phyloP scores from a whole-genome alignment of 202 grass and related monocot genomes.

The Eragrostis tef region DNA sequence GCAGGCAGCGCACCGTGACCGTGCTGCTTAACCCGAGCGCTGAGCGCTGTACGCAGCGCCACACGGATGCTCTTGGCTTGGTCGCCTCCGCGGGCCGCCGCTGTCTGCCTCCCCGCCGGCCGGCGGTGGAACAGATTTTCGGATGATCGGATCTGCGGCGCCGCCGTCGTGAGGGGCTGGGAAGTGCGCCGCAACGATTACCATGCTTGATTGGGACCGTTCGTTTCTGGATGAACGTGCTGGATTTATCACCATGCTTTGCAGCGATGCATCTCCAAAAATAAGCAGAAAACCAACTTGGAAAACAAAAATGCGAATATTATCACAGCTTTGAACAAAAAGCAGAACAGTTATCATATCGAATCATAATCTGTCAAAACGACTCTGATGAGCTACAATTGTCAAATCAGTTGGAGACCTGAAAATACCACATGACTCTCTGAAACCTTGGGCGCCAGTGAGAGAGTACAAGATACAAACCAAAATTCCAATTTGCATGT shows the following conservation, averaged over 20 bases:
- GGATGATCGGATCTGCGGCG: not conserved
- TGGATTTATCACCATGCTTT: not conserved
- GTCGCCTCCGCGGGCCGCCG: too few relatives aligned
- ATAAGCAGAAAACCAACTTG: not conserved
- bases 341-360: not conserved
- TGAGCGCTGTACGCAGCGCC: too few relatives aligned
- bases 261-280: too few relatives aligned
- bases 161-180: too few relatives aligned
- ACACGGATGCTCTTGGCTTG: too few relatives aligned
- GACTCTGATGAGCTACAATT: not conserved
- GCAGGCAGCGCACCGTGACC: too few relatives aligned
- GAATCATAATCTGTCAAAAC: not conserved
- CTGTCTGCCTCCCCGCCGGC: not conserved
- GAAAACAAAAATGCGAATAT: not conserved
- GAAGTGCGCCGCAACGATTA: not conserved
- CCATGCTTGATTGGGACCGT: conserved; percentile 1
- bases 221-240: not conserved
- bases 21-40: too few relatives aligned
- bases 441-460: not conserved
- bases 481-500: not conserved
- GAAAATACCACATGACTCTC: not conserved
- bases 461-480: not conserved
- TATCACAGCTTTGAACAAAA: not conserved
- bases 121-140: not conserved
- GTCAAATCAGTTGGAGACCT: not conserved